Conservation (phyloP, 1,284 basidiomycete genomes). For the Albatrellus sp. region DNA sequence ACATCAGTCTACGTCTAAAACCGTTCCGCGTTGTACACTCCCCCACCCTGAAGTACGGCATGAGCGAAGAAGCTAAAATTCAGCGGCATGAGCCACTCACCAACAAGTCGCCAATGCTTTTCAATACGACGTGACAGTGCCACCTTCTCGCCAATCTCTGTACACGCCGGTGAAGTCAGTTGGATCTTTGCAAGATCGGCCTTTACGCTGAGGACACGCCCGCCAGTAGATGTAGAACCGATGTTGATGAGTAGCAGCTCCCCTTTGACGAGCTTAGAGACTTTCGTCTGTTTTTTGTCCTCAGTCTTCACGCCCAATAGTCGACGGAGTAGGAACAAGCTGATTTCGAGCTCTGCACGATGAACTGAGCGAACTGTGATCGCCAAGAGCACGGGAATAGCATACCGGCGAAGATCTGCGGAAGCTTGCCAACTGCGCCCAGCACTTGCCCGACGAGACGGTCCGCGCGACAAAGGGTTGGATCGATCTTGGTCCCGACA, state of each 20-base stretch:
- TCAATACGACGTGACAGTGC: conserved; percentile 87
- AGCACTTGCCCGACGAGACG: conserved; percentile 94
- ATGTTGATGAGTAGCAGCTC: conserved; percentile 93
- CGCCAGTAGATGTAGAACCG: conserved; percentile 88
- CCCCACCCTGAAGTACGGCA: conserved; percentile 31
- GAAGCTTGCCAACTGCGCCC: conserved; percentile 87
- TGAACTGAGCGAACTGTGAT: neutral
- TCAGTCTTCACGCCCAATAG: conserved; percentile 97
- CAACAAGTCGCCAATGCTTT: conserved; percentile 92
- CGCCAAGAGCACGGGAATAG: neutral
- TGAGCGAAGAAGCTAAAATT: neutral
- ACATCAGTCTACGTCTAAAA: conserved; percentile 36
- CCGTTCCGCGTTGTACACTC: conserved; percentile 42
- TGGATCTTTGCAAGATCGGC: conserved; percentile 89
- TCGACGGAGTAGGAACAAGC: conserved; percentile 84
- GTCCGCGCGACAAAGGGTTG: conserved; percentile 94
- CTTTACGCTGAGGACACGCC: conserved; percentile 84
- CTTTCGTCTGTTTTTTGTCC: conserved; percentile 97
- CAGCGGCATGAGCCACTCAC: conserved; percentile 27
- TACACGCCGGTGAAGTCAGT: conserved; percentile 85
- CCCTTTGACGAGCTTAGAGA: conserved; percentile 85
- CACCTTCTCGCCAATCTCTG: conserved; percentile 92
- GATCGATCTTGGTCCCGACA: conserved; percentile 95
- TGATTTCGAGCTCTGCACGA: conserved; percentile 72
- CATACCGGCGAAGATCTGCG: conserved; percentile 84